Evolutionary conservation across 306 rosid species (phyloP).

Genomic region (Quercus parvula): DNA sequence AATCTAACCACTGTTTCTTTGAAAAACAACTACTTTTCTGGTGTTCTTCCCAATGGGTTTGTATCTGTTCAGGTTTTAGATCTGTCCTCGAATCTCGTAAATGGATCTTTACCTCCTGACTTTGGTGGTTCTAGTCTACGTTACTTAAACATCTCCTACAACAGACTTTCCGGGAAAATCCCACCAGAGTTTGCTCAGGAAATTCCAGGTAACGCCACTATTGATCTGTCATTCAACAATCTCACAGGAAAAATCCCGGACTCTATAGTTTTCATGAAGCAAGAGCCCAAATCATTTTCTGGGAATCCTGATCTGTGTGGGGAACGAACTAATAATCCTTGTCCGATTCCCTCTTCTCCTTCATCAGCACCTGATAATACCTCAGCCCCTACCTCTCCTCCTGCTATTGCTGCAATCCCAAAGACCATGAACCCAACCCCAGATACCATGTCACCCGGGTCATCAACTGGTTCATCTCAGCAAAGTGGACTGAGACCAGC

Average conservation of each 20-base stretch:
- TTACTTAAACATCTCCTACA: slow-evolving; percentile 66
- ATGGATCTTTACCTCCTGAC: slow-evolving; percentile 63
- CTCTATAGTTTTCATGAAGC: slow-evolving; percentile 38
- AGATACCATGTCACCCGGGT: slow-evolving; percentile 10
- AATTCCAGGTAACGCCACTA: slow-evolving; percentile 50
- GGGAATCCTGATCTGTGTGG: slow-evolving; percentile 77
- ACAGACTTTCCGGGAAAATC: slow-evolving; percentile 62
- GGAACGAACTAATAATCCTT: slow-evolving; percentile 33
- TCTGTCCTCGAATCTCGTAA: slow-evolving; percentile 74
- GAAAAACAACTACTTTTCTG: slow-evolving; percentile 63
- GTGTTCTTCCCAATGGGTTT: slow-evolving; percentile 47
- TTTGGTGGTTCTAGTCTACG: slow-evolving; percentile 49
- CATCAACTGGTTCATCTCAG: slow-evolving; percentile 5
- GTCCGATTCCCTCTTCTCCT: slow-evolving; percentile 61
- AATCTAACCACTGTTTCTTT: slow-evolving; percentile 45
- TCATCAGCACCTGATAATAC: slow-evolving; percentile 38
- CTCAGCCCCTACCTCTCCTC: slow-evolving; percentile 56
- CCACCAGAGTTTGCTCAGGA: slow-evolving; percentile 41
- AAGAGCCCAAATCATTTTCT: slow-evolving; percentile 30
- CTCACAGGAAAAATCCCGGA: slow-evolving; percentile 64
- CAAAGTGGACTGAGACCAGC: slow-evolving; percentile 42
- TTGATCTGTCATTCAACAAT: slow-evolving; percentile 76
- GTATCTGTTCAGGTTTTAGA: slow-evolving; percentile 47
- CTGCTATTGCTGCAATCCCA: slow-evolving; percentile 90
- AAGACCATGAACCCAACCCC: slow-evolving; percentile 37